Evolutionary conservation across 495 filamentous ascomycete species (phyloP), one percentile per base, ranked within the genome.

Genomic region (Parathielavia appendiculata): DNA sequence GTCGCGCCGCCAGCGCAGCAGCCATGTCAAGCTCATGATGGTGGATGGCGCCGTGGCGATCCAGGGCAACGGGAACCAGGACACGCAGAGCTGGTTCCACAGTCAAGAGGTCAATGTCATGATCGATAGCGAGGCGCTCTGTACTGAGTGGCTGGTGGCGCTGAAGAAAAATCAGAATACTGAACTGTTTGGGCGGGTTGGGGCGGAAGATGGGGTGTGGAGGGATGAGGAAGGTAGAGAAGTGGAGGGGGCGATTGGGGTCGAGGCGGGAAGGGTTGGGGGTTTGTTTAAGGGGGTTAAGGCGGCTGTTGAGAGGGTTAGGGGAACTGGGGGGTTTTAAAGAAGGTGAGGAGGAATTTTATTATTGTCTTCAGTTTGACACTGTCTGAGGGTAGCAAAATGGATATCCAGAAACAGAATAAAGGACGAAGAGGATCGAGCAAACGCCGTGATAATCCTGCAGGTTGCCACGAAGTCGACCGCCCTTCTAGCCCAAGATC

Each of bases 41-140:
- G 80, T 83, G 5, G 88, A 92, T 66, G 82, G 79, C 40, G 74
- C 71, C 45, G 71, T 92, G 59, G 85, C 79, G 13, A 84, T 91
- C 48, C 79, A 86, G 73, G 86, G 87, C 7, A 88, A 82, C 60
- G 88, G 88, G 1, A 92, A 92, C 65, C 83, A 88, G 64, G 88
- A 92, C 54, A 90, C 88, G n/a, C 88, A 92, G 73, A 82, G 77
- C 57, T 92, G 84, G 82, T 90, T 76, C 61, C 87, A 92, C 66
- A 82, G 77, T 38, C 86, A 89, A 69, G 88, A 92, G 66, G 77
- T 87, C 55, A 92, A 92, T 63, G 62, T 90, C 13, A 79, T 92
- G 76, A 65, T 90, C 14, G 88, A 92, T 56, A 84, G 79, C 4
- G 64, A 67, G 0, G 54, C 73, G 2, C 64, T 91, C 8, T 92